Base-by-base conservation (phyloP, 495 filamentous ascomycete genomes). In the Elasticomyces elasticus region DNA sequence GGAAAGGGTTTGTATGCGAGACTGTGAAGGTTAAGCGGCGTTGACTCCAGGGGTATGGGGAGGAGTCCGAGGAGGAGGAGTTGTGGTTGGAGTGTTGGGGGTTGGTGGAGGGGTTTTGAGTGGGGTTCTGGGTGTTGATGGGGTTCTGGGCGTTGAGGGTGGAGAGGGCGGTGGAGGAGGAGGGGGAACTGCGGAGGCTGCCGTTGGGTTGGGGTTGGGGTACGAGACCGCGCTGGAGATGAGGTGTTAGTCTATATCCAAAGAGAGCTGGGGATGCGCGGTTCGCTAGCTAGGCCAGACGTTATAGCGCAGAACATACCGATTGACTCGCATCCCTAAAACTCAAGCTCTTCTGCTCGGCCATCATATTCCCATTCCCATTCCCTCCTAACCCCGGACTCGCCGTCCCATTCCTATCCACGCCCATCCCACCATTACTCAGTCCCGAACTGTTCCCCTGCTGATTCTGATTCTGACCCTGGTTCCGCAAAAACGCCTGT, bases 21-120 rank as follows among this genome's bases (percentile, higher is more conserved):
- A 86, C 80, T 7, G 86, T 85, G 63, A 95, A 92, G 47, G 86
- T 92, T 24, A 99, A 66, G 28, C 86, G 80, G 25, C 85, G 83
- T 66, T 95, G 86, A 33, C 91, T 95, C 94, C 94, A 99, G 2
- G 94, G 94, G 67, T 97, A 99, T 48, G 94, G 80, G 19, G 86
- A 77, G 25, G 76, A 69, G 55, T 72, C 74, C 28, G 51, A 47
- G 1, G 74, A 71, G 41, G 71, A 74, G 10, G 48, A n/a, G n/a
- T n/a, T n/a, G n/a, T n/a, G n/a, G n/a, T n/a, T n/a, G n/a, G n/a
- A n/a, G n/a, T n/a, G n/a, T n/a, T n/a, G n/a, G n/a, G n/a, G n/a
- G n/a, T n/a, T n/a, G n/a, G n/a, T n/a, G n/a, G n/a, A n/a, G n/a
- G n/a, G n/a, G n/a, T n/a, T n/a, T n/a, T n/a, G n/a, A n/a, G n/a